Evolutionary conservation across 768 basidiomycete genomes (phyloP).

Genomic region (Phallus indusiatus): DNA sequence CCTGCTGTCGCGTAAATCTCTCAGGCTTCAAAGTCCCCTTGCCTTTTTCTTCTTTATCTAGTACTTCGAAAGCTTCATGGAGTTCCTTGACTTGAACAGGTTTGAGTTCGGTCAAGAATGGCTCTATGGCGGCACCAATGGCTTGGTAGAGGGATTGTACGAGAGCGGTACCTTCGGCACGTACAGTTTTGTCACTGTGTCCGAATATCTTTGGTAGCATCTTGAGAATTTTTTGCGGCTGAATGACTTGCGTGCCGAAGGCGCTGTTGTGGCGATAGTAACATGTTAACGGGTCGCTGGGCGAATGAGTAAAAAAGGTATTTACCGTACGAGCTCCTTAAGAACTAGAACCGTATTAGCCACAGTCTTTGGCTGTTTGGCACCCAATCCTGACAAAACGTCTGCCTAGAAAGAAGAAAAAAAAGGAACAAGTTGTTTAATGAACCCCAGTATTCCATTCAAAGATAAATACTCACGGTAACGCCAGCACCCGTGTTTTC

Average conservation of each 20-base stretch:
- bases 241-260: slow-evolving; percentile 71
- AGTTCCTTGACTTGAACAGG: slow-evolving; percentile 95
- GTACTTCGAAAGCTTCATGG: slow-evolving; percentile 76
- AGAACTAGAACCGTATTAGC: slow-evolving; percentile 68
- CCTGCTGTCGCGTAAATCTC: slow-evolving; percentile 65
- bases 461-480: slow-evolving; percentile 56
- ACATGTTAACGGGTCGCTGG: background rate
- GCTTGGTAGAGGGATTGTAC: slow-evolving; percentile 74
- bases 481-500: slow-evolving; percentile 84
- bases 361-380: slow-evolving; percentile 93
- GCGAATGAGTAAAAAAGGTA: background rate
- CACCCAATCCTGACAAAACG: slow-evolving; percentile 72
- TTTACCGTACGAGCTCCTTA: slow-evolving; percentile 76
- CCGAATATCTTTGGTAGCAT: slow-evolving; percentile 86
- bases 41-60: slow-evolving; percentile 81
- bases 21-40: slow-evolving; percentile 75
- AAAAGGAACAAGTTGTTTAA: too few species aligned
- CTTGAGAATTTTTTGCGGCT: slow-evolving; percentile 76
- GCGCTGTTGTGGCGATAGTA: slow-evolving; percentile 32
- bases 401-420: slow-evolving; percentile 42
- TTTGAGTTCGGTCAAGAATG: slow-evolving; percentile 83
- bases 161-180: slow-evolving; percentile 80
- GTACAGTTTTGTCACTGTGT: slow-evolving; percentile 91
- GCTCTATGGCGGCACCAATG: slow-evolving; percentile 64
- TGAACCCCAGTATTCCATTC: slow-evolving; percentile 20